A percentile compares a stretch with the other conserved stretches of the same genome.
Conservation (phyloP, 306 rosid species). For the Quercus engelmannii region DNA sequence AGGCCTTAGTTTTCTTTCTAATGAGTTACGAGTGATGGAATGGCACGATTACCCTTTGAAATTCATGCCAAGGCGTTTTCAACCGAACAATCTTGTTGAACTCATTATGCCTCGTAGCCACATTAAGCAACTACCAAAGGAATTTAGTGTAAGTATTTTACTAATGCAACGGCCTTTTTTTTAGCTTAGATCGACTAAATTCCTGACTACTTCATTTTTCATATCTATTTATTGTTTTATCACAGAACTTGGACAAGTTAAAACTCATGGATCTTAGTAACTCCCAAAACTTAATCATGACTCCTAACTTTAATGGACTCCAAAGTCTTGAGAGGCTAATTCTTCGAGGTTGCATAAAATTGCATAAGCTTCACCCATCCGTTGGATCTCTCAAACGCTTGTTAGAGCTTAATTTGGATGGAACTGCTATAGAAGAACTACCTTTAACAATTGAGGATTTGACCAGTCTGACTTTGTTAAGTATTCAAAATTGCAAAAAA, state of each 20-base stretch:
- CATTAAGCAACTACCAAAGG: conserved; percentile 1
- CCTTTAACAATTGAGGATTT: neutral
- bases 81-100: conserved; percentile 13
- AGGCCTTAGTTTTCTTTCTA: too few species aligned
- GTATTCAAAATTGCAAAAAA: conserved; percentile 10
- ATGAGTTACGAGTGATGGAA: too few species aligned
- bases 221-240: neutral
- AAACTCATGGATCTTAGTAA: conserved; percentile 23
- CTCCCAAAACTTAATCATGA: conserved; percentile 9
- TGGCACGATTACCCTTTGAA: too few species aligned
- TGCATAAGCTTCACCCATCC: conserved; percentile 17
- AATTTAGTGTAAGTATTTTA: conserved; percentile 1
- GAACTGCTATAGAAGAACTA: neutral
- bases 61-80: conserved; percentile 9
- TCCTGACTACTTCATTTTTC: neutral
- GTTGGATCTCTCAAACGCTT: neutral
- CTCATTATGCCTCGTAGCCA: neutral
- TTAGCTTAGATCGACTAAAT: too few species aligned
- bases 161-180: neutral
- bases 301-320: conserved; percentile 3
- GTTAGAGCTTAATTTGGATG: neutral
- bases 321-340: conserved; percentile 20
- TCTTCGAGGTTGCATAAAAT: conserved; percentile 16
- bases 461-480: neutral
- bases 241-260: conserved; percentile 9